Base-by-base conservation (phyloP, 108 stramenopile genomes). In the Cyclostephanos tholiformis region DNA sequence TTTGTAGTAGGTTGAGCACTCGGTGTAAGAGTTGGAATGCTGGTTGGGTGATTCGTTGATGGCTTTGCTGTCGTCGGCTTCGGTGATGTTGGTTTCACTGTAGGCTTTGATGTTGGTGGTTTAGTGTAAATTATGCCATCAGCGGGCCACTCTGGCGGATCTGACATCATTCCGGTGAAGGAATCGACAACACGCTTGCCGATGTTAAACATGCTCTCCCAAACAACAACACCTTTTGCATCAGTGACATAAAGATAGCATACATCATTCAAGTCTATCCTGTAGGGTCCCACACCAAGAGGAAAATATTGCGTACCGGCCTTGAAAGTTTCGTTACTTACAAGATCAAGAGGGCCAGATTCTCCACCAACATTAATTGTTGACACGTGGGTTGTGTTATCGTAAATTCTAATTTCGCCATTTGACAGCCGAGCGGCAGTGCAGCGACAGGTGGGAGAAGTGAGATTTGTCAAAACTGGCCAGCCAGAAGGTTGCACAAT, bases 191-290 rank as follows among this genome's bases (percentile, higher is more conserved):
- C 44, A 14, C 16, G 16, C 0, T 46, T 16, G 44, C 14, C 16
- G 0, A 3, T 4, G 16, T 17, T 17, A 23, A 55, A 55, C 53
- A 26, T 25, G 26, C 26, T 55, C 53, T 55, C 53, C 53, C 53
- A 55, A 13, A 55, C 53, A 5, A 55, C 53, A 55, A 55, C 53
- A 26, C 53, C 53, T 10, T 26, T 27, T 12, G 20, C 26, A 27
- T 55, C 53, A 55, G 25, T 55, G 53, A 55, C 53, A 55, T 55
- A 55, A 26, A 55, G 53, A 27, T 55, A 55, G 23, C 53, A 55
- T 55, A 26, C 26, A 27, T 55, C 13, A 13, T 26, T 55, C 26
- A 55, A 27, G 53, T 55, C 53, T 23, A 55, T 55, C 23, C 53
- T 25, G 26, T 55, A 55, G 53, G 53, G 53, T 10, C 53, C 53